Percentiles rank a stretch among this genome's conserved stretches.
Conservation (phyloP, 176 grass and related monocot species). For the Rhipidocladum racemiflorum region DNA sequence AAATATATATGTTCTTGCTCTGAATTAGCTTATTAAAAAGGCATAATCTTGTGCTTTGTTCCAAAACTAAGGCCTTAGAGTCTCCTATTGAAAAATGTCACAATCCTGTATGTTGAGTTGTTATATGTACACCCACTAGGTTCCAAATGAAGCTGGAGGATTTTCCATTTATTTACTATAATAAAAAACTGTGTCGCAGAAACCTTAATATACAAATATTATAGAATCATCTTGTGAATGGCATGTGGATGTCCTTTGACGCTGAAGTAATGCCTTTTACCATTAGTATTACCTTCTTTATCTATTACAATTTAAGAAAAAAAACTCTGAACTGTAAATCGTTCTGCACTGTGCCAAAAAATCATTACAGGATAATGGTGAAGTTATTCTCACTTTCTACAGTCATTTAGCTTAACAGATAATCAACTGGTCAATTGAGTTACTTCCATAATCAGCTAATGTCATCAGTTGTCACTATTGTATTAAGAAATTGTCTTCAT, state of each 20-base stretch:
- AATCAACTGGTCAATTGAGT: background rate
- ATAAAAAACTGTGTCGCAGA: background rate
- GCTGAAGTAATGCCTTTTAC: background rate
- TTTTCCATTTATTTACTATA: background rate
- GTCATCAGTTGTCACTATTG: background rate
- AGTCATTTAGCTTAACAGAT: background rate
- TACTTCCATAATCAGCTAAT: background rate
- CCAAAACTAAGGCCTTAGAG: background rate
- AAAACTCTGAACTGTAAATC: background rate
- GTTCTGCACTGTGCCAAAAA: background rate
- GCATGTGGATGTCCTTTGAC: background rate
- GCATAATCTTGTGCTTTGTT: background rate
- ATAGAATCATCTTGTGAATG: background rate
- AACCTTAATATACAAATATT: background rate
- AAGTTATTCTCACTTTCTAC: background rate
- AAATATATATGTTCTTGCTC: background rate
- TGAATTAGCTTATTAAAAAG: background rate
- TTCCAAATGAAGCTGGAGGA: background rate
- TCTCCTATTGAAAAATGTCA: background rate
- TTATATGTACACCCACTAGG: background rate
- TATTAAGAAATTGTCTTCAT: background rate
- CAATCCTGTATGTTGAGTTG: background rate
- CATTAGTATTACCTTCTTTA: background rate
- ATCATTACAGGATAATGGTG: background rate
- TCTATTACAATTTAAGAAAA: background rate